Evolutionary conservation across 2,329 filamentous ascomycete species (phyloP).

Genomic region (Plenodomus tracheiphilus): DNA sequence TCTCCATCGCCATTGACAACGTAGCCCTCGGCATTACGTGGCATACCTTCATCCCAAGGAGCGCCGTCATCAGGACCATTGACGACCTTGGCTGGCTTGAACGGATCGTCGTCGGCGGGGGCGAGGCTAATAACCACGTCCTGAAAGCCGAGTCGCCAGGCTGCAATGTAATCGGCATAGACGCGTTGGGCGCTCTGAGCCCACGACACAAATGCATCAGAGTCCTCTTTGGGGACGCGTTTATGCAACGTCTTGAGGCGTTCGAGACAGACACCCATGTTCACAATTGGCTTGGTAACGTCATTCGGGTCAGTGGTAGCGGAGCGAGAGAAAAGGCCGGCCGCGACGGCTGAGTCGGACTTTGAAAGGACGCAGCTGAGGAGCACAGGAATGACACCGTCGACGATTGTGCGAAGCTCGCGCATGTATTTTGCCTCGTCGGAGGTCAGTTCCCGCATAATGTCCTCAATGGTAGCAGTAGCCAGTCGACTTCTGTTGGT

Average conservation of each 20-base stretch:
- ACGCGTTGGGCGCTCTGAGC: conserved; percentile 75
- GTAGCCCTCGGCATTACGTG: conserved; percentile 63
- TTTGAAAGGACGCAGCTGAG: conserved; percentile 81
- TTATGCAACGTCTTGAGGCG: conserved; percentile 79
- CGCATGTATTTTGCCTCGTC: conserved; percentile 89
- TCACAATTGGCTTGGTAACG: conserved; percentile 83
- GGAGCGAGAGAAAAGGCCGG: conserved; percentile 68
- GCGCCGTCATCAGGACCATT: conserved; percentile 52
- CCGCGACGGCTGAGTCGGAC: conserved; percentile 64
- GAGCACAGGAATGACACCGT: conserved; percentile 92
- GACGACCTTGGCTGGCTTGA: conserved; percentile 49
- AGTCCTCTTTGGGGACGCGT: conserved; percentile 73
- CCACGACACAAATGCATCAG: conserved; percentile 77
- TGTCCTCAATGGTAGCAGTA: conserved; percentile 70
- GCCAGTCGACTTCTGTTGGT: conserved; percentile 69
- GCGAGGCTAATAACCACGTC: conserved; percentile 93
- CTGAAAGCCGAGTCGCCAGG: conserved; percentile 92
- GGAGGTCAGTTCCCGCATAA: conserved; percentile 77
- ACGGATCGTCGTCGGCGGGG: conserved; percentile 66
- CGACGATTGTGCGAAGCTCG: conserved; percentile 89
- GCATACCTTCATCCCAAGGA: conserved; percentile 58
- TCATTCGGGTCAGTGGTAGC: conserved; percentile 59
- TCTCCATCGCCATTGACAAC: conserved; percentile 76
- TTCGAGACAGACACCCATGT: conserved; percentile 91
- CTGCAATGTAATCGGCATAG: conserved; percentile 82